Evolutionary conservation across 2,329 filamentous ascomycete species (phyloP).

Genomic region (Colletotrichum destructivum): DNA sequence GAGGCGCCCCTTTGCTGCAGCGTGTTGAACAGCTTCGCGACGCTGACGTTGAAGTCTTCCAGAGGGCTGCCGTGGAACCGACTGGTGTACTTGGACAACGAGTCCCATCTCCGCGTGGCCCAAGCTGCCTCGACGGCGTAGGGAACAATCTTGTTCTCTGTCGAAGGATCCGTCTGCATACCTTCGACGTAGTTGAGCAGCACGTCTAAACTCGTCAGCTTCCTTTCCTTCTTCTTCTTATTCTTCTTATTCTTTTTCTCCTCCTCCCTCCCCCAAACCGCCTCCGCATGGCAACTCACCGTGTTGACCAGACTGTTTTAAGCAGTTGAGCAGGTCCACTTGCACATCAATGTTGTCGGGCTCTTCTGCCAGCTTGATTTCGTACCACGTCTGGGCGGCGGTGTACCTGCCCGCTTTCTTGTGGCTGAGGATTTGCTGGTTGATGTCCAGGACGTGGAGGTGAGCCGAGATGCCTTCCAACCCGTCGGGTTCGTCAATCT

Average conservation of each 20-base stretch:
- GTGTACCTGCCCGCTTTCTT: slow-evolving; percentile 94
- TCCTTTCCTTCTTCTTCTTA: background rate
- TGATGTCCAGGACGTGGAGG: slow-evolving; percentile 87
- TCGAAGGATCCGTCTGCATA: slow-evolving; percentile 70
- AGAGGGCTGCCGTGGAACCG: slow-evolving; percentile 66
- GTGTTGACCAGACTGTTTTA: slow-evolving; percentile 96
- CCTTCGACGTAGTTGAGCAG: slow-evolving; percentile 89
- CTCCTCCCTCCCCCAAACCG: background rate
- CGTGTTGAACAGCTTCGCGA: slow-evolving; percentile 75
- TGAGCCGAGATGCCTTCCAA: slow-evolving; percentile 94
- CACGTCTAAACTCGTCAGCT: slow-evolving; percentile 71
- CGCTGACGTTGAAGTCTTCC: slow-evolving; percentile 85
- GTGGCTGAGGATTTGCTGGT: slow-evolving; percentile 94
- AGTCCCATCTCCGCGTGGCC: slow-evolving; percentile 87
- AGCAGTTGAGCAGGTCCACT: slow-evolving; percentile 85
- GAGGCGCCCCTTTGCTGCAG: slow-evolving; percentile 69
- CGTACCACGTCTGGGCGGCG: slow-evolving; percentile 97
- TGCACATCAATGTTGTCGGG: slow-evolving; percentile 85
- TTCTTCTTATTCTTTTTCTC: no score
- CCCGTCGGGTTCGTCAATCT: slow-evolving; percentile 98
- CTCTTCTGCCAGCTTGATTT: slow-evolving; percentile 86
- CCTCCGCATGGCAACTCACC: slow-evolving; percentile 65
- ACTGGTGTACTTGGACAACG: slow-evolving; percentile 77
- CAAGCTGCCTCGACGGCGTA: slow-evolving; percentile 94
- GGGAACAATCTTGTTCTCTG: slow-evolving; percentile 77